Evolutionary conservation across 495 filamentous ascomycete genomes (phyloP).

Genomic region (Lepidopterella palustris): DNA sequence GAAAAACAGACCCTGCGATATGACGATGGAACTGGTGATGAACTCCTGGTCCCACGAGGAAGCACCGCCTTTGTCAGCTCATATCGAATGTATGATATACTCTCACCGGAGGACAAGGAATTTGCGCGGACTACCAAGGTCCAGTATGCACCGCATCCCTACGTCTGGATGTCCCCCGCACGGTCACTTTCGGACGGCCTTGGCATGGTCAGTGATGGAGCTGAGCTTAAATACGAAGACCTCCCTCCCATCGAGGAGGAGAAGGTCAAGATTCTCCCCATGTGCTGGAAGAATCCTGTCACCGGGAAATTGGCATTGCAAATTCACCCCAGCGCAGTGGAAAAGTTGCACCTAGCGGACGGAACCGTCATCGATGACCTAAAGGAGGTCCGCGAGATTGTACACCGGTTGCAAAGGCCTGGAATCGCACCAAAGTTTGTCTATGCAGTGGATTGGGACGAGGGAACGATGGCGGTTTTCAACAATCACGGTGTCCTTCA

Average conservation of each 20-base stretch:
- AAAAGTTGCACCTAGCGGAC: slow-evolving; percentile 55
- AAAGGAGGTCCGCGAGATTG: slow-evolving; percentile 55
- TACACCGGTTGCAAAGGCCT: slow-evolving; percentile 63
- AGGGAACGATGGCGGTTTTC: slow-evolving; percentile 67
- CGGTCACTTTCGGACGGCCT: slow-evolving; percentile 59
- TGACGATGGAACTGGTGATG: slow-evolving; percentile 63
- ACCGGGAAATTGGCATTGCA: slow-evolving; percentile 63
- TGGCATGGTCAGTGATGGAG: slow-evolving; percentile 55
- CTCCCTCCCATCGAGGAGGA: slow-evolving; percentile 57
- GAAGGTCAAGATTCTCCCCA: slow-evolving; percentile 62
- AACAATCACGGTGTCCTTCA: slow-evolving; percentile 68
- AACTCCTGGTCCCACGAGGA: slow-evolving; percentile 60
- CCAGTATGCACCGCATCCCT: slow-evolving; percentile 70
- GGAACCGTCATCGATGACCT: slow-evolving; percentile 61
- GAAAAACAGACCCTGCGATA: slow-evolving; percentile 60
- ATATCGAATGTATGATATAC: slow-evolving; percentile 56
- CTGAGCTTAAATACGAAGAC: slow-evolving; percentile 49
- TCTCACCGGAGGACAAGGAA: slow-evolving; percentile 57
- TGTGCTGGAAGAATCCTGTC: slow-evolving; percentile 66
- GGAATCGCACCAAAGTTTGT: slow-evolving; percentile 60
- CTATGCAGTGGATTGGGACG: slow-evolving; percentile 68
- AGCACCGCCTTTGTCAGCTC: slow-evolving; percentile 70
- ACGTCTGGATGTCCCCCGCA: slow-evolving; percentile 67
- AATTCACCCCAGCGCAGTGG: slow-evolving; percentile 61
- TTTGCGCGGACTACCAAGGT: slow-evolving; percentile 58